These are phyloP conservation scores for Mallotus repandus DNA, from an alignment of 441 rosid genomes.

Conservation along the genomic window DNA sequence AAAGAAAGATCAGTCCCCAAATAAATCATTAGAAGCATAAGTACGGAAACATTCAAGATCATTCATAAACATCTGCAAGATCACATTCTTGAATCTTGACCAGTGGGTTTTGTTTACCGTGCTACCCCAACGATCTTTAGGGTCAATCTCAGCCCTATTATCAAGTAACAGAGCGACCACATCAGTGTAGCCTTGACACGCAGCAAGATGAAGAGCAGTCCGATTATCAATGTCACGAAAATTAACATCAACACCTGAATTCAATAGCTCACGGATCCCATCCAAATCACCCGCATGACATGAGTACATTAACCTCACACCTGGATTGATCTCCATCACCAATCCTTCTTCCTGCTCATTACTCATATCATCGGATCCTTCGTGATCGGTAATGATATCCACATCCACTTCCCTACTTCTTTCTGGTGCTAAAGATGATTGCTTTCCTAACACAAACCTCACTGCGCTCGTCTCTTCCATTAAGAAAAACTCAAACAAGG, in stretches of 20 bases:
- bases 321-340: conserved; percentile 41
- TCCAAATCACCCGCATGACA: conserved; percentile 74
- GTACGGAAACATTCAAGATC: too few species aligned
- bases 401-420: conserved; percentile 27
- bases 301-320: conserved; percentile 69
- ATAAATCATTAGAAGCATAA: too few species aligned
- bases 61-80: too few species aligned
- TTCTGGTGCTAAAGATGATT: conserved; percentile 79
- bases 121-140: conserved; percentile 94
- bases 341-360: conserved; percentile 33
- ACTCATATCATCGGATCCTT: conserved; percentile 32
- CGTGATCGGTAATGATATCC: conserved; percentile 24
- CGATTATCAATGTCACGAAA: conserved; percentile 77
- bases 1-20: too few species aligned
- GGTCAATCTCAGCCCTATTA: conserved; percentile 56
- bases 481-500: not conserved
- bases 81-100: too few species aligned
- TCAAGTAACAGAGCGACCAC: conserved; percentile 61
- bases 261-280: conserved; percentile 67
- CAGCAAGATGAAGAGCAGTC: conserved; percentile 86
- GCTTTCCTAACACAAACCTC: conserved; percentile 55
- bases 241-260: conserved; percentile 69
- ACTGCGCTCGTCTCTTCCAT: conserved; percentile 54
- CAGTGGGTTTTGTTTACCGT: conserved; percentile 52
- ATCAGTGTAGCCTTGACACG: conserved; percentile 73